Conservation (phyloP, 805 yeast genomes). For the Monosporozyma servazzii region DNA sequence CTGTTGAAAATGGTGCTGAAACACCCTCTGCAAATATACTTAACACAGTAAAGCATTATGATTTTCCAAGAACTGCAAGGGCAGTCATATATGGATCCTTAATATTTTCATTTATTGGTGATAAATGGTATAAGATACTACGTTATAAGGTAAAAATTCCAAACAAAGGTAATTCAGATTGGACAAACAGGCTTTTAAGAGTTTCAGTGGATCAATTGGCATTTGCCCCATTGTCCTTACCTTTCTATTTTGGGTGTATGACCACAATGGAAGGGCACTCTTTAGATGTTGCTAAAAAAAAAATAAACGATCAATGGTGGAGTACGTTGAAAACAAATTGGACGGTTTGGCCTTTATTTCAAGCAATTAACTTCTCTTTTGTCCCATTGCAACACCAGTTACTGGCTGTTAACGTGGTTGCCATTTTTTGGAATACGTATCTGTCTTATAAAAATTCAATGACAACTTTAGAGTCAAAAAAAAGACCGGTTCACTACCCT, state of each 20-base stretch:
- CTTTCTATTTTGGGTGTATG: slow-evolving; percentile 61
- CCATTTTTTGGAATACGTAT: slow-evolving; percentile 79
- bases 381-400: slow-evolving; percentile 67
- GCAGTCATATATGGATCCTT: slow-evolving; percentile 64
- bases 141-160: slow-evolving; percentile 35
- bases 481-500: slow-evolving; percentile 30
- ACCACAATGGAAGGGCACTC: slow-evolving; percentile 53
- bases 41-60: slow-evolving; percentile 30
- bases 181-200: slow-evolving; percentile 35
- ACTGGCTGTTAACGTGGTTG: slow-evolving; percentile 56
- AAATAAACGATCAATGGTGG: slow-evolving; percentile 47
- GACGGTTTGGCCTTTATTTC: slow-evolving; percentile 87
- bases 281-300: slow-evolving; percentile 32
- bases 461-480: slow-evolving; percentile 11
- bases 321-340: slow-evolving; percentile 67
- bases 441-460: slow-evolving; percentile 52
- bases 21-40: background rate
- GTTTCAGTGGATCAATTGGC: slow-evolving; percentile 62
- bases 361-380: slow-evolving; percentile 62
- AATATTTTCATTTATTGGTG: slow-evolving; percentile 69
- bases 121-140: slow-evolving; percentile 56
- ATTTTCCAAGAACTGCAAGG: slow-evolving; percentile 47
- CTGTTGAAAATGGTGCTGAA: background rate
- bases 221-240: slow-evolving; percentile 74
- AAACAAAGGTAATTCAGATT: slow-evolving; percentile 13